Base-by-base conservation (phyloP, 768 basidiomycete genomes). In the Mycena metata region DNA sequence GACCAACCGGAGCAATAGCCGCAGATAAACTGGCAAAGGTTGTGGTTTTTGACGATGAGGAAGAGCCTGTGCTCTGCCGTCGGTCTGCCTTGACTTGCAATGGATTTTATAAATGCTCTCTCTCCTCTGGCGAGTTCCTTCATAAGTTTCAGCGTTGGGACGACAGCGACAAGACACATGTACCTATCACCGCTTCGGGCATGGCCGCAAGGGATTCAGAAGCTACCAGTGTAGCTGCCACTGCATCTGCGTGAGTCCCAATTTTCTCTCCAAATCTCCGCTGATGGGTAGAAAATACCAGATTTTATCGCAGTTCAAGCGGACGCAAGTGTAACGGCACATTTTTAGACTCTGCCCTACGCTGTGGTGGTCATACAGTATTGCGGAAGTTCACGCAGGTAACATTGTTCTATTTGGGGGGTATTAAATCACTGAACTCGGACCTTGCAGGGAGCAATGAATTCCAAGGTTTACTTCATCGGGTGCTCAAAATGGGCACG, bases 91-190 rank as follows among this genome's bases (percentile, higher is more conserved):
- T 59, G 41, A 43, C 9, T 8, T 62, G 60, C 33, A 15, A 30
- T 41, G 51, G 36, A 0, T 62, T 50, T 36, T 62, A 15, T 23
- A 43, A 17, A 24, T 62, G 36, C 41, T 23, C 33, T 49, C 3
- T 43, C 13, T 33, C 60, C 9, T 21, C 54, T 5, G 16, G 35
- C 5, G 52, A 55, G 24, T 46, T 13, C n/a, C 26, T 30, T 2
- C 36, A 23, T 2, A 54, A 33, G 11, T 64, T 55, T 46, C 52
- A 64, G 50, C 54, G 55, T 17, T 57, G 50, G 64, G 64, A 58
- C n/a, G 55, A 45, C 43, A 26, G n/a, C 17, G 33, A 45, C n/a
- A n/a, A n/a, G n/a, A n/a, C n/a, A n/a, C n/a, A n/a, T n/a, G n/a
- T n/a, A n/a, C n/a, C n/a, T n/a, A n/a, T n/a, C n/a, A n/a, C n/a